Evolutionary conservation across 768 basidiomycete species (phyloP), one percentile per base, ranked within the genome.

Genomic region (Russula emetica): DNA sequence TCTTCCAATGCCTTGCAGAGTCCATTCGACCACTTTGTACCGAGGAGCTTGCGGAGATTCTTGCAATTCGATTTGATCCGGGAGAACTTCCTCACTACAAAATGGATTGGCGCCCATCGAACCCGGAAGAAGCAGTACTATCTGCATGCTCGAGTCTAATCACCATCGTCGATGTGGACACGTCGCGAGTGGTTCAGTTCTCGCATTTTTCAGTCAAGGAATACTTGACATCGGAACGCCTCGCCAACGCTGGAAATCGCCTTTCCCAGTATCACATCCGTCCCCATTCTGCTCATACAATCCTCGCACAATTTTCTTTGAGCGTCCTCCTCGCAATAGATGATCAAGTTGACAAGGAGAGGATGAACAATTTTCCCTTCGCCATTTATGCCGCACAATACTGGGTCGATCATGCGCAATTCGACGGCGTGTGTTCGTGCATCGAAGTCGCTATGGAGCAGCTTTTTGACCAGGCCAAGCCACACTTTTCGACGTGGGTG

Each of bases 181-280:
- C 16, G 8, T 52, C 28, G 18, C 51, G 26, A 10, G 28, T 32
- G 16, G 51, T 52, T 1, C 51, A 52, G 22, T 52, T 52, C 18
- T 52, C 51, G 18, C 51, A 52, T 20, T 52, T 52, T 20, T 52
- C 51, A 2, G 51, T 52, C 8, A 52, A 52, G 9, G 51, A 52
- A 20, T 52, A 52, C 18, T 52, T 52, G 51, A 9, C 51, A 30
- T 52, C 51, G 16, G 30, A 16, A 9, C 51, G 51, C 16, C 51
- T 52, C 9, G 51, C 51, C 16, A 51, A 51, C 0, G 28, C 16
- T 5, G 18, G 28, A 30, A 32, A 28, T 18, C 9, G 18, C 18
- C 24, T 40, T 55, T 55, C 55, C 40, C 24, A 5, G 13, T 55
- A 55, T 28, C 55, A 58, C 45, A 58, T 58, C 24, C 13, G 34